A percentile compares a stretch with the other conserved stretches of the same genome.
Conservation (phyloP, 305 asterid genomes). For the Rubia tinctorum region DNA sequence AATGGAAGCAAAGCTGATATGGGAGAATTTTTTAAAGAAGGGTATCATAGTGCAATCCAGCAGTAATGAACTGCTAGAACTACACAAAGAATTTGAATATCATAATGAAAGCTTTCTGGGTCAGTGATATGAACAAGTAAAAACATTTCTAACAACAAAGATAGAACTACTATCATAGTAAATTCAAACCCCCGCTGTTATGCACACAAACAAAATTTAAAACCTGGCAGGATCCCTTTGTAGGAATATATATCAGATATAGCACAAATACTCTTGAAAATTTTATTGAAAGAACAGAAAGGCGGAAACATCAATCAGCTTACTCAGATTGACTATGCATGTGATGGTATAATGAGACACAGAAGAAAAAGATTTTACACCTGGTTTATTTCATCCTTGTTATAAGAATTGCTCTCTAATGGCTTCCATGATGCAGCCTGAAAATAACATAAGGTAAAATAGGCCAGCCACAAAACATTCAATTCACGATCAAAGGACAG, state of each 20-base stretch:
- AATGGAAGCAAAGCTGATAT: background rate
- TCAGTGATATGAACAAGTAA: background rate
- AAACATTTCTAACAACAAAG: background rate
- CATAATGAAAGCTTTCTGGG: background rate
- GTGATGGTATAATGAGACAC: background rate
- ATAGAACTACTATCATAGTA: background rate
- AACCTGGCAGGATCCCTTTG: background rate
- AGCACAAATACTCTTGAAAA: background rate
- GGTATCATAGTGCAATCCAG: background rate
- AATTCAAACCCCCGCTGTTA: background rate
- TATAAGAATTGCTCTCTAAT: conserved; percentile 59
- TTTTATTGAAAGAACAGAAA: background rate
- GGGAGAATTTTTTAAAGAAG: background rate
- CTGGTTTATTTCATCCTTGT: conserved; percentile 96
- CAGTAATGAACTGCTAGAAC: background rate
- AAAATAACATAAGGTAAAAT: conserved; percentile 14
- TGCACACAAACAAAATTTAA: background rate
- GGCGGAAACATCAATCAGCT: background rate
- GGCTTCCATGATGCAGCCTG: conserved; percentile 66
- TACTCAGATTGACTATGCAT: background rate
- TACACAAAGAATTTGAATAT: background rate
- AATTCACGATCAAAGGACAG: background rate
- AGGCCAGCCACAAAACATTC: conserved; percentile 3
- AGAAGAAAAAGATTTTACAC: conserved; percentile 18
- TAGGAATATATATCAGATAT: background rate